Conservation (phyloP, 768 basidiomycete species). For the Lyophyllum decastes region DNA sequence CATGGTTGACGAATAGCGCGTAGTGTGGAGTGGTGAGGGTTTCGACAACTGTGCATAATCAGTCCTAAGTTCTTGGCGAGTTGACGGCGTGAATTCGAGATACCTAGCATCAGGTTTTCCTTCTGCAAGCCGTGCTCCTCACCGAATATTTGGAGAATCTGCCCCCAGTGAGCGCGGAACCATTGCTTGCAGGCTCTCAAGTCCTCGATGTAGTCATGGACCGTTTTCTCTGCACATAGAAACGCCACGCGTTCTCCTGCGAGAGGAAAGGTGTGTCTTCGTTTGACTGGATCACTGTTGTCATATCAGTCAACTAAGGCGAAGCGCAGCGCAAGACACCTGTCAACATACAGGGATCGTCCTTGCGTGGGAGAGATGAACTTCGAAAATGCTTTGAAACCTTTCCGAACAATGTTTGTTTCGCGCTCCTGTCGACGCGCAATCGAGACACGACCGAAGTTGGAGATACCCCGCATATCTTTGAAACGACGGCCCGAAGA, state of each 20-base stretch:
- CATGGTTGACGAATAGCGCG: constrained; percentile 12
- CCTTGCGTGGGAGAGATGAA: constrained; percentile 3
- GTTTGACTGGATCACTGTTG: neutral
- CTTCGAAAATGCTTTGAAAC: constrained; percentile 11
- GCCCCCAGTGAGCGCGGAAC: constrained; percentile 5
- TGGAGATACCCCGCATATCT: neutral
- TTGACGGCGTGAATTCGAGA: neutral
- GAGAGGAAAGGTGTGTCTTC: constrained; percentile 9
- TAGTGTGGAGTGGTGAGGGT: constrained; percentile 10
- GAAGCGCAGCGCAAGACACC: neutral
- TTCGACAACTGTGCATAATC: constrained; percentile 7
- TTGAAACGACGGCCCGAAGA: constrained; percentile 4
- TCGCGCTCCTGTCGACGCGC: constrained; percentile 8
- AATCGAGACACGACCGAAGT: neutral
- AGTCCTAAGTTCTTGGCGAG: neutral
- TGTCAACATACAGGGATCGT: neutral
- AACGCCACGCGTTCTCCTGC: constrained; percentile 11
- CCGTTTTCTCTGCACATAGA: constrained; percentile 13
- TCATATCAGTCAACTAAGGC: neutral
- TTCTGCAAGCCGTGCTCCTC: constrained; percentile 2
- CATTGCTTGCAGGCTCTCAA: constrained; percentile 7
- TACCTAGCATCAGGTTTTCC: constrained; percentile 10
- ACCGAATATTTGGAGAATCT: constrained; percentile 7
- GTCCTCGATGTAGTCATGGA: constrained; percentile 10
- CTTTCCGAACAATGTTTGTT: constrained; percentile 7